Conservation (phyloP, 495 filamentous ascomycete species). For the Lichina pygmaea region DNA sequence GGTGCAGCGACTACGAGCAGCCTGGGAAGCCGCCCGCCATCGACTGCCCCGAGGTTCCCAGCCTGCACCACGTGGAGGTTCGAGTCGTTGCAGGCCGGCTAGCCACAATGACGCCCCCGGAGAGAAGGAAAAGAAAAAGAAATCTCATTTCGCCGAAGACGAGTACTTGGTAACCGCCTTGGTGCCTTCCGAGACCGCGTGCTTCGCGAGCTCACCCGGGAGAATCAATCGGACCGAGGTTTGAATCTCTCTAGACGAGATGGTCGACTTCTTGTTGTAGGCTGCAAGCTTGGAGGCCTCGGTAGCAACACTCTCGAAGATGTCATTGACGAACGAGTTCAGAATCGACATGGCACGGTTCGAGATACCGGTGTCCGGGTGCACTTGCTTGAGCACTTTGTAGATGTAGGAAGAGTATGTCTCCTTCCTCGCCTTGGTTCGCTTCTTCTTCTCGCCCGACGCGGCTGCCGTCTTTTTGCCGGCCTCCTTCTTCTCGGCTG, state of each 20-base stretch:
- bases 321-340: conserved; percentile 99
- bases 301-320: conserved; percentile 97
- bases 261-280: conserved; percentile 99
- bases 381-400: conserved; percentile 99
- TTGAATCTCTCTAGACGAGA: conserved; percentile 97
- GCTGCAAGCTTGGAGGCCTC: conserved; percentile 97
- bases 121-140: not conserved
- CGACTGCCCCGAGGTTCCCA: too few relatives aligned
- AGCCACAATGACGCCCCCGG: not conserved
- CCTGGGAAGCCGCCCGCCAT: too few relatives aligned
- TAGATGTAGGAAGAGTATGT: conserved; percentile 99
- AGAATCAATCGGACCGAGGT: conserved; percentile 97
- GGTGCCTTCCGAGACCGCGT: conserved; percentile 96
- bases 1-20: too few relatives aligned
- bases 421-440: conserved; percentile 99
- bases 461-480: conserved; percentile 94
- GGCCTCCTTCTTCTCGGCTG: conserved; percentile 96
- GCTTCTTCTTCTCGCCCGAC: conserved; percentile 98
- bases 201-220: conserved; percentile 95
- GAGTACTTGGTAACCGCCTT: conserved; percentile 99
- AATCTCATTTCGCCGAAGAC: conserved; percentile 79
- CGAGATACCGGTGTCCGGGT: conserved; percentile 98
- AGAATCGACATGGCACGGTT: conserved; percentile 99
- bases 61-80: too few relatives aligned
- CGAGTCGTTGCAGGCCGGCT: too few relatives aligned